Percentiles rank a stretch among this genome's conserved stretches.
Evolutionary conservation across 352 stramenopile genomes (phyloP).

Genomic region (Phytopythium mirpurense): DNA sequence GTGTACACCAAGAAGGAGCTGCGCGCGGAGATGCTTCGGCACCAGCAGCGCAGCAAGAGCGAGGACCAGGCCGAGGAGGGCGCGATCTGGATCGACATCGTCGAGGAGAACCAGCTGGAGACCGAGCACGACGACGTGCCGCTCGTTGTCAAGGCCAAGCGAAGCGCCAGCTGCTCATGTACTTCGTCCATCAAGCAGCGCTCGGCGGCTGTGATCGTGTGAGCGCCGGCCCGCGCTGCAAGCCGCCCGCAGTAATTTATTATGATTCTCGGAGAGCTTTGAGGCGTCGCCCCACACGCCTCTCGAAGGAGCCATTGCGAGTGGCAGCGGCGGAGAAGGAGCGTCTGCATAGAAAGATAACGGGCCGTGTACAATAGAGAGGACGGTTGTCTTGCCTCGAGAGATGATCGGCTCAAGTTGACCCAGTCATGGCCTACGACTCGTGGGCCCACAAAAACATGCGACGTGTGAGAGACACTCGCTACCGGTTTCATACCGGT

Average conservation of each 20-base stretch:
- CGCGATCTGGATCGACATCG: constrained; percentile 25
- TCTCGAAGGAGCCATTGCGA: background rate
- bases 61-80: constrained; percentile 15
- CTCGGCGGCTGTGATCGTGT: constrained; percentile 3
- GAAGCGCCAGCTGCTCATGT: constrained; percentile 7
- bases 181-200: constrained; percentile 8
- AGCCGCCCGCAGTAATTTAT: background rate
- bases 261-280: background rate
- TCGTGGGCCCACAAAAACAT: no score
- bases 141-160: constrained; percentile 3
- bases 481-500: background rate
- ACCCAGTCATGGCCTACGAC: background rate
- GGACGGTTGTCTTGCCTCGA: background rate
- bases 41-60: constrained; percentile 19
- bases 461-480: background rate
- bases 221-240: background rate
- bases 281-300: background rate
- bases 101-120: constrained; percentile 16
- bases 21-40: constrained; percentile 28
- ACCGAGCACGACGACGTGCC: constrained; percentile 8
- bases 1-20: constrained; percentile 46
- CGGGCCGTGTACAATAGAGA: background rate
- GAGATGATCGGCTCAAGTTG: no score
- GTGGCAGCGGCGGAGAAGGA: background rate
- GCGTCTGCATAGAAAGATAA: background rate